Percentiles rank a stretch among this genome's conserved stretches.
Evolutionary conservation across 345 rosid species (phyloP).

Genomic region (Bruguiera sexangula): DNA sequence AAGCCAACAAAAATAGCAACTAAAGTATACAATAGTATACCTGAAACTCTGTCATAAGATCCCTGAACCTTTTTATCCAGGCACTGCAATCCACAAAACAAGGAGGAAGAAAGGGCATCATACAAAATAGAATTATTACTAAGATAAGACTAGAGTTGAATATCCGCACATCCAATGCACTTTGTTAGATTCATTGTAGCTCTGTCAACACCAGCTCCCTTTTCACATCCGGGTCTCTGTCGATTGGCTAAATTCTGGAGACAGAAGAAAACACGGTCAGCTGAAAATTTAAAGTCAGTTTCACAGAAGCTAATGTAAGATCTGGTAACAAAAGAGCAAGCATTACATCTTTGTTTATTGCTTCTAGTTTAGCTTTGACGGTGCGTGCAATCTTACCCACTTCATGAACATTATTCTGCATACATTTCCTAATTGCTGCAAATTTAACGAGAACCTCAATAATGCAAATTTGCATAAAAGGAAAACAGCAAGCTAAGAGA

Average conservation of each 20-base stretch:
- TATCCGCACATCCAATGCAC: slow-evolving; percentile 30
- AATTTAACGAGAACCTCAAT: not conserved
- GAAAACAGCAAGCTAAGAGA: too few relatives aligned
- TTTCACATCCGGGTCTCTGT: slow-evolving; percentile 78
- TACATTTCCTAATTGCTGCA: slow-evolving; percentile 78
- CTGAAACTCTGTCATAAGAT: slow-evolving; percentile 87
- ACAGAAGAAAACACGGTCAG: not conserved
- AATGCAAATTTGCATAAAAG: not conserved
- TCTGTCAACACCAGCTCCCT: slow-evolving; percentile 85
- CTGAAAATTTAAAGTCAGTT: not conserved
- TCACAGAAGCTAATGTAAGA: not conserved
- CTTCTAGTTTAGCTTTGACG: slow-evolving; percentile 70
- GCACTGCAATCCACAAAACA: slow-evolving; percentile 47
- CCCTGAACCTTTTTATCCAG: slow-evolving; percentile 52
- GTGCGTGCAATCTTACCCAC: slow-evolving; percentile 78
- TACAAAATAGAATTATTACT: not conserved
- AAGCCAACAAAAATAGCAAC: not conserved
- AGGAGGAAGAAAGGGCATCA: not conserved
- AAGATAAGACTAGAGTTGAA: not conserved
- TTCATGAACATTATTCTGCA: slow-evolving; percentile 93
- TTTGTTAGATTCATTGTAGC: slow-evolving; percentile 84
- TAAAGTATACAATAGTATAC: slow-evolving; percentile 23
- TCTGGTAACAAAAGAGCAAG: slow-evolving; percentile 1
- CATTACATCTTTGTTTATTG: slow-evolving; percentile 70
- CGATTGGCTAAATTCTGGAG: slow-evolving; percentile 77